Base-by-base conservation (phyloP, 2,329 filamentous ascomycete species). In the Lithohypha guttulata region DNA sequence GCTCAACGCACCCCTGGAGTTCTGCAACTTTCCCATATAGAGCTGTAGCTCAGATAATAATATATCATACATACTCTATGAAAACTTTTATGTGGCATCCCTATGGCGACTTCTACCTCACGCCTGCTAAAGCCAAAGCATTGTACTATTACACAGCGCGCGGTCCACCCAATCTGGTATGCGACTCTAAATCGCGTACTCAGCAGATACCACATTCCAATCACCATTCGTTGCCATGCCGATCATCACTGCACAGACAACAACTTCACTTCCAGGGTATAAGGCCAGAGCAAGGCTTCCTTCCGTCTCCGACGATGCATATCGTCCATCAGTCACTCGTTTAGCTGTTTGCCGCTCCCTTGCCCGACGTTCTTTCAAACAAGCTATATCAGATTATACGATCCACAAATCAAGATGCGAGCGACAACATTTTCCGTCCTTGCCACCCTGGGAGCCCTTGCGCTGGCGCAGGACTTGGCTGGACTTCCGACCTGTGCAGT, bases 401-500 rank as follows among this genome's bases (percentile, higher is more conserved):
- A n/a, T n/a, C n/a, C n/a, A n/a, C n/a, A n/a, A 11, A n/a, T 27
- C 22, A 28, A 28, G 3, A 37, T 37, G 34, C 23, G 34, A 10
- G 25, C 23, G 14, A 19, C 23, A 14, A 20, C 23, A 11, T 10
- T 37, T n/a, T 37, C 34, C 15, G 20, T 13, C 22, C 13, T 37
- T 9, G 6, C 29, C 6, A 7, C 14, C 13, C 17, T 37, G 13
- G 14, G 34, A 10, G 15, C 22, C 18, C 10, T 28, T 10, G 23
- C 34, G 11, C 34, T 37, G 9, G 22, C 34, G 13, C 34, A 28
- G 14, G 25, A 28, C 14, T 25, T 37, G 9, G 7, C 23, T 15
- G 23, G 34, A n/a, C 34, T 37, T 3, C 34, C 34, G 10, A 13
- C 18, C n/a, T 37, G 34, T 21, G 34, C 34, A 6, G 34, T 37